Base-by-base conservation (phyloP, 129 eudicot species). In the Escallonia herrerae region DNA sequence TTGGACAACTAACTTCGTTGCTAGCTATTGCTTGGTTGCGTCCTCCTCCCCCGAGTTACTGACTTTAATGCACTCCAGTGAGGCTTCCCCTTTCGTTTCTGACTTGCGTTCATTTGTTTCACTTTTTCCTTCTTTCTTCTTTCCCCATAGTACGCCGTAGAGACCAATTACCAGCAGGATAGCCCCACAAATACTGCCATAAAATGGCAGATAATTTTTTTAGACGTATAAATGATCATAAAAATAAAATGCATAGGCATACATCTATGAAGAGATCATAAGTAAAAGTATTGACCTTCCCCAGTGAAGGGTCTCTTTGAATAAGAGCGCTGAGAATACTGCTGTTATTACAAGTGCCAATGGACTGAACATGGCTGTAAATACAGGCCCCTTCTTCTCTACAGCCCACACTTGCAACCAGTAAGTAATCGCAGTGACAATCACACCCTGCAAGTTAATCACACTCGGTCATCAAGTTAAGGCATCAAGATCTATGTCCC, bases 391-490 rank as follows among this genome's bases (percentile, higher is more conserved):
- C 7, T 43, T 66, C 45, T 65, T 66, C 33, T 66, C 78, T 4
- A 73, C 11, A 44, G 43, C 62, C 78, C 78, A 73, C n/a, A 59
- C 47, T 57, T 65, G 78, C 43, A 66, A 15, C 78, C 72, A 65
- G 51, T 73, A 65, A 15, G 61, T 65, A 1, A 73, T 7, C n/a
- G 72, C 78, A 22, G 60, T 65, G 4, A 73, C 66, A 46, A 73
- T 12, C 11, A 73, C 39, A 6, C 78, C 78, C 78, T 73, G 72
- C 53, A 58, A 5, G 9, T 49, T 49, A 49, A 5, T 49, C 12
- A 49, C 33, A 22, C 1, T 22, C 33, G 33, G 33, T 22, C 33
- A 22, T 22, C 33, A 22, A 22, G 33, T 22, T 22, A 0, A 22
- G 33, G 33, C 33, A 22, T 22, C 33, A 22, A 22, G 33, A 22